Evolutionary conservation across 1,139 yeast genomes (phyloP).

Genomic region (Hanseniaspora sp.): DNA sequence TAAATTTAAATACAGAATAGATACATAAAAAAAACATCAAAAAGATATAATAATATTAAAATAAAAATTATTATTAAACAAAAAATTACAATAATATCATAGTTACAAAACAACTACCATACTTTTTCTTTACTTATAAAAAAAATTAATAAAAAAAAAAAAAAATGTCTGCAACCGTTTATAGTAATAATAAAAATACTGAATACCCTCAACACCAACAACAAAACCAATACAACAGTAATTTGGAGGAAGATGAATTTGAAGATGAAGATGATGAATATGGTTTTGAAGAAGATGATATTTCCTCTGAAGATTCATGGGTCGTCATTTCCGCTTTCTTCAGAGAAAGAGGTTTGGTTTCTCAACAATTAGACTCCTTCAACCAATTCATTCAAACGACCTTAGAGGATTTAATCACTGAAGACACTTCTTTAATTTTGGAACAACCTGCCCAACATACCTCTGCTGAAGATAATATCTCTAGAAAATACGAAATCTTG

Average conservation of each 20-base stretch:
- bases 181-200: background rate
- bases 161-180: constrained; percentile 12
- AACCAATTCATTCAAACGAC: constrained; percentile 96
- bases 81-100: no score
- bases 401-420: constrained; percentile 92
- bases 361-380: constrained; percentile 95
- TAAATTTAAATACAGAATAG: no score
- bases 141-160: no score
- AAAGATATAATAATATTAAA: no score
- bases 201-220: background rate
- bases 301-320: constrained; percentile 99
- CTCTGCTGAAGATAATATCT: constrained; percentile 76
- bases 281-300: constrained; percentile 45
- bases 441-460: constrained; percentile 99
- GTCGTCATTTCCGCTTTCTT: constrained; percentile 92
- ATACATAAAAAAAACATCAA: no score
- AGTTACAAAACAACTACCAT: no score
- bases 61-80: no score
- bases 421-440: constrained; percentile 82
- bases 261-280: constrained; percentile 43
- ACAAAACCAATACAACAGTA: constrained; percentile 2
- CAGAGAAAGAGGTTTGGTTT: constrained; percentile 91
- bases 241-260: constrained; percentile 19
- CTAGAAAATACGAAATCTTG: constrained; percentile 84
- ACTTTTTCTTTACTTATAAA: no score